These are phyloP conservation scores for Nicotiana benthamiana DNA, from an alignment of 257 asterid genomes.

Conservation along the genomic window DNA sequence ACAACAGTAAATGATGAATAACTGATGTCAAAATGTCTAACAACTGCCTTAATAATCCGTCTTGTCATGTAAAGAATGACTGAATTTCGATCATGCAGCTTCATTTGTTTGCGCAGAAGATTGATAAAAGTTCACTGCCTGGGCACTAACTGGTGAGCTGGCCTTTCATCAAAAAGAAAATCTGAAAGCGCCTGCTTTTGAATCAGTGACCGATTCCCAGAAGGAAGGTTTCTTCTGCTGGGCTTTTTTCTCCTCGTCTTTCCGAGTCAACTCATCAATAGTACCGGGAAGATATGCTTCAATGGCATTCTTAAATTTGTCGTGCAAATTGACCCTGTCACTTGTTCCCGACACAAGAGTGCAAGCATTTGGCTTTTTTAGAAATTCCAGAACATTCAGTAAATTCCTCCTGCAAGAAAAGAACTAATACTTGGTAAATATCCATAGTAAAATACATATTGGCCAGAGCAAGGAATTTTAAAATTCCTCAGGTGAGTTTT, in stretches of 20 bases:
- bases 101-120: background rate
- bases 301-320: conserved; percentile 68
- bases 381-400: conserved; percentile 71
- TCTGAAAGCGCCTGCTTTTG: conserved; percentile 82
- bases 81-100: background rate
- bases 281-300: conserved; percentile 61
- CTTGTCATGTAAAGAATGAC: background rate
- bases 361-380: conserved; percentile 80
- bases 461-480: background rate
- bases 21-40: background rate
- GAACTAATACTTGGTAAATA: background rate
- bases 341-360: conserved; percentile 89
- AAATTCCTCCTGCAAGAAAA: conserved; percentile 67
- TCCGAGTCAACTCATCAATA: conserved; percentile 36
- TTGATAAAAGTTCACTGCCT: background rate
- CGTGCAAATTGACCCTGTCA: conserved; percentile 69
- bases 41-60: background rate
- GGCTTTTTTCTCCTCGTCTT: conserved; percentile 53
- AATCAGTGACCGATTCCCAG: conserved; percentile 83
- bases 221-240: conserved; percentile 56
- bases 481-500: background rate
- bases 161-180: conserved; percentile 45
- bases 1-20: background rate
- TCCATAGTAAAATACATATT: background rate
- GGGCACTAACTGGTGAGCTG: background rate